These are phyloP conservation scores for Dillenia suffruticosa DNA, from an alignment of 164 flowering plant species.

Conservation along the genomic window DNA sequence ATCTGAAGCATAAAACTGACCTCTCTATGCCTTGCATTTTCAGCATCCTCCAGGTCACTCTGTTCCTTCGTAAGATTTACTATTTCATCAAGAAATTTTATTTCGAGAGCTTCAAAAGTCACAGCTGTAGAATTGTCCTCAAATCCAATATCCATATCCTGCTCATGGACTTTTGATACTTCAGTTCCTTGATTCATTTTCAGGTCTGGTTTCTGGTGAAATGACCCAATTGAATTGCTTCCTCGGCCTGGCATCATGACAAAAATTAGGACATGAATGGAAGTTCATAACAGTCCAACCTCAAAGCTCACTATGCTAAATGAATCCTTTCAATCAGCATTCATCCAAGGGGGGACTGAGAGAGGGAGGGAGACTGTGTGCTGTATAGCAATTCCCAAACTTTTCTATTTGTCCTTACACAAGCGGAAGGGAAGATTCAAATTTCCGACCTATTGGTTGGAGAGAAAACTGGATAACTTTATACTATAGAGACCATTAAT, in stretches of 20 bases:
- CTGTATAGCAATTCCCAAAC: too few species aligned
- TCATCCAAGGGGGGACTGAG: too few species aligned
- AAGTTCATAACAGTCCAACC: too few species aligned
- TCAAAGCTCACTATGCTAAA: too few species aligned
- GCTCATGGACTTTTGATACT: conserved; percentile 39
- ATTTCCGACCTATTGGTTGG: too few species aligned
- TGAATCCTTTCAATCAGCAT: too few species aligned
- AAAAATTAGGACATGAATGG: background rate
- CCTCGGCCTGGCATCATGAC: conserved; percentile 40
- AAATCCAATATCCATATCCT: conserved; percentile 54
- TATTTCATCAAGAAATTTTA: conserved; percentile 57
- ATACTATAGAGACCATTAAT: too few species aligned
- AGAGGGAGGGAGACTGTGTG: too few species aligned
- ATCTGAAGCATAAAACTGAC: conserved; percentile 23
- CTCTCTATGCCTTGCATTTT: conserved; percentile 71
- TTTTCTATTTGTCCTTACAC: too few species aligned
- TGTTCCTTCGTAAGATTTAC: conserved; percentile 54
- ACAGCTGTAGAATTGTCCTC: conserved; percentile 32
- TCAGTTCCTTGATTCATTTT: conserved; percentile 34
- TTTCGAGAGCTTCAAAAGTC: conserved; percentile 55
- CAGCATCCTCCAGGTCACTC: conserved; percentile 65
- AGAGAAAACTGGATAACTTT: too few species aligned
- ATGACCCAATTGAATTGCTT: conserved; percentile 37
- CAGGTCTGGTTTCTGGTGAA: conserved; percentile 38
- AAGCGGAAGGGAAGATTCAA: too few species aligned